Conservation (phyloP, 306 rosid genomes). For the Cyamopsis tetragonoloba region DNA sequence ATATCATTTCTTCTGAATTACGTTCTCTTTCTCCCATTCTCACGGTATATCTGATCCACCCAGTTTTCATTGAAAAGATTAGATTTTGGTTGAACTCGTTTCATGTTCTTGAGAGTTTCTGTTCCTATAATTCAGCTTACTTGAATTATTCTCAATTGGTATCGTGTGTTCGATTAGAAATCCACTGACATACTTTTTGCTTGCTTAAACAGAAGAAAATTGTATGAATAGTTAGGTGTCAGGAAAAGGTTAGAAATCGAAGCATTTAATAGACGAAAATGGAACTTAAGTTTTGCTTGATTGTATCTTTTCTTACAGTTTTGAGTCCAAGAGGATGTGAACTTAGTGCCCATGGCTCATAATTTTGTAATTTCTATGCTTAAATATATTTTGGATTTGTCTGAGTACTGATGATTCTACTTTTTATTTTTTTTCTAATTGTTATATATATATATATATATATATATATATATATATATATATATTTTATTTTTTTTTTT, state of each 20-base stretch:
- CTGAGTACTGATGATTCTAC: slow-evolving; percentile 13
- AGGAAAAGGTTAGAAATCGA: neutral
- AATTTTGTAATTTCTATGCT: slow-evolving; percentile 3
- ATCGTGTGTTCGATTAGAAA: slow-evolving; percentile 5
- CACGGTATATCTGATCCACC: slow-evolving; percentile 19
- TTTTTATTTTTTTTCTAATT: neutral
- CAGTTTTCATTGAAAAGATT: slow-evolving; percentile 8
- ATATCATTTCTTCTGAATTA: slow-evolving; percentile 3
- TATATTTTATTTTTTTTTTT: neutral
- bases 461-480: too few relatives aligned
- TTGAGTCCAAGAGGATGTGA: neutral
- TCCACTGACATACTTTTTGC: neutral
- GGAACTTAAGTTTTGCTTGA: neutral
- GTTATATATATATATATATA: too few relatives aligned
- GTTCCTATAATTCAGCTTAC: neutral
- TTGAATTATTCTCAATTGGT: slow-evolving; percentile 11
- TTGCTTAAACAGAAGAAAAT: neutral
- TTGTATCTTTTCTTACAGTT: neutral
- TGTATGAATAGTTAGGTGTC: neutral
- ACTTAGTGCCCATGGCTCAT: neutral
- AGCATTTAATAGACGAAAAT: neutral
- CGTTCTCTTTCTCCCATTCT: neutral
- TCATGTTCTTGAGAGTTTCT: neutral
- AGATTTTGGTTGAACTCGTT: neutral
- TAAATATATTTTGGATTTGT: slow-evolving; percentile 7